Conservation (phyloP, 1,284 basidiomycete species). For the Leccinum solheimii region DNA sequence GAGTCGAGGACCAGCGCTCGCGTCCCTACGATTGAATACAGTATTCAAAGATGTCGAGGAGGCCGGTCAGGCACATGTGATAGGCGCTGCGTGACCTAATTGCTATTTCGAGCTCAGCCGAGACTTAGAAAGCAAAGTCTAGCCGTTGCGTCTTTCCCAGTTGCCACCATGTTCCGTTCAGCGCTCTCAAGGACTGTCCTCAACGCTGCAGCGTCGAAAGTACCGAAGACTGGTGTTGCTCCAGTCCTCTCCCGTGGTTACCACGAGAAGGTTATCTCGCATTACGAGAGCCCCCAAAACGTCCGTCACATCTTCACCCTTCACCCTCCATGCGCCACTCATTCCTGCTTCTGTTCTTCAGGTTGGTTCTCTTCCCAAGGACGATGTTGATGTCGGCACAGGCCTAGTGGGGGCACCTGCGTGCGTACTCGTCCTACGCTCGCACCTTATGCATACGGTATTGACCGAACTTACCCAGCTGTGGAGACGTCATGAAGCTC, state of each 20-base stretch:
- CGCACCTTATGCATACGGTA: slow-evolving; percentile 7
- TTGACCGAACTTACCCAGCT: slow-evolving; percentile 44
- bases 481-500: slow-evolving; percentile 97
- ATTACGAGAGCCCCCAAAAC: slow-evolving; percentile 95
- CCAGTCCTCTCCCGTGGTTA: slow-evolving; percentile 67
- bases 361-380: slow-evolving; percentile 96
- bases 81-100: neutral
- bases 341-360: slow-evolving; percentile 45
- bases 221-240: slow-evolving; percentile 41
- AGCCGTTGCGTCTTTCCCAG: slow-evolving; percentile 27
- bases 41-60: neutral
- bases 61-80: neutral
- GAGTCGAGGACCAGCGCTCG: no score
- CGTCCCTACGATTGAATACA: neutral
- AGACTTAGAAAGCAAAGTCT: slow-evolving; percentile 13
- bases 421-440: slow-evolving; percentile 53
- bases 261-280: slow-evolving; percentile 93
- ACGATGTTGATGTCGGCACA: slow-evolving; percentile 90
- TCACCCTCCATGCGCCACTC: slow-evolving; percentile 44
- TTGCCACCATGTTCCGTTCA: slow-evolving; percentile 67
- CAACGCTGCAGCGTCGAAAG: slow-evolving; percentile 43
- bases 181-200: slow-evolving; percentile 53
- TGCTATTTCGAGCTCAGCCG: slow-evolving; percentile 31
- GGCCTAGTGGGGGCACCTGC: slow-evolving; percentile 98
- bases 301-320: slow-evolving; percentile 51